Evolutionary conservation across 192 early-diverging fungal species (phyloP).

Genomic region (Umbelopsis isabellina): DNA sequence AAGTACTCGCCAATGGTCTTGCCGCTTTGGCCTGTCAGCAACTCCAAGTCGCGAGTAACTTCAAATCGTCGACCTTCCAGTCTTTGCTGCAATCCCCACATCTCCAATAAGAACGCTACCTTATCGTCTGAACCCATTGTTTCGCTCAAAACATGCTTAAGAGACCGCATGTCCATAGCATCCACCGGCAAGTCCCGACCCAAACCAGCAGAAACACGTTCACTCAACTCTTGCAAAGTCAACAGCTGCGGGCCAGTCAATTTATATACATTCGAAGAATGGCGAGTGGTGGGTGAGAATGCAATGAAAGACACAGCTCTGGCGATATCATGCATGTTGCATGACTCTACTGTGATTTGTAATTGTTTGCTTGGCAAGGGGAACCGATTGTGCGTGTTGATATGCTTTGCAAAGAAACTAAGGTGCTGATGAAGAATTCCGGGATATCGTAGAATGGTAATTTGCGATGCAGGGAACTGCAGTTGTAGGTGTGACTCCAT

Average conservation of each 20-base stretch:
- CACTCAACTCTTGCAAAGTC: slow-evolving; percentile 42
- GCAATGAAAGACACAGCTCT: slow-evolving; percentile 38
- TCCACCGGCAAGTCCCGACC: slow-evolving; percentile 33
- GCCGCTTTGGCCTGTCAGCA: slow-evolving; percentile 44
- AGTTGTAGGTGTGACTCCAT: slow-evolving; percentile 34
- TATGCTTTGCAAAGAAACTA: slow-evolving; percentile 39
- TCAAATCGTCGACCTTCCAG: slow-evolving; percentile 38
- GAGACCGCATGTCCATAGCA: slow-evolving; percentile 27
- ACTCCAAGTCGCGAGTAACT: slow-evolving; percentile 44
- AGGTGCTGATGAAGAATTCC: slow-evolving; percentile 45
- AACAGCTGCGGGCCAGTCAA: slow-evolving; percentile 39
- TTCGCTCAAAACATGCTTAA: slow-evolving; percentile 31
- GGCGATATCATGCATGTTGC: slow-evolving; percentile 40
- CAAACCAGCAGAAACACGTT: slow-evolving; percentile 33
- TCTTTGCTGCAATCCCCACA: slow-evolving; percentile 44
- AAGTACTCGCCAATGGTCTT: slow-evolving; percentile 39
- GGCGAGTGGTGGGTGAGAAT: slow-evolving; percentile 30
- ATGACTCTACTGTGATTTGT: slow-evolving; percentile 42
- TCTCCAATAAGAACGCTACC: slow-evolving; percentile 40
- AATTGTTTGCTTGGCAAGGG: slow-evolving; percentile 35
- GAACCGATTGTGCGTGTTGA: slow-evolving; percentile 40
- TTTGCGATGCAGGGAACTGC: slow-evolving; percentile 28
- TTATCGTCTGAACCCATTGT: slow-evolving; percentile 40
- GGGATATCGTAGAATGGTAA: slow-evolving; percentile 44
- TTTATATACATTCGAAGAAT: slow-evolving; percentile 32